A percentile compares a stretch with the other conserved stretches of the same genome.
Conservation (phyloP, 2,329 filamentous ascomycete genomes). For the Paecilomyces sp. region DNA sequence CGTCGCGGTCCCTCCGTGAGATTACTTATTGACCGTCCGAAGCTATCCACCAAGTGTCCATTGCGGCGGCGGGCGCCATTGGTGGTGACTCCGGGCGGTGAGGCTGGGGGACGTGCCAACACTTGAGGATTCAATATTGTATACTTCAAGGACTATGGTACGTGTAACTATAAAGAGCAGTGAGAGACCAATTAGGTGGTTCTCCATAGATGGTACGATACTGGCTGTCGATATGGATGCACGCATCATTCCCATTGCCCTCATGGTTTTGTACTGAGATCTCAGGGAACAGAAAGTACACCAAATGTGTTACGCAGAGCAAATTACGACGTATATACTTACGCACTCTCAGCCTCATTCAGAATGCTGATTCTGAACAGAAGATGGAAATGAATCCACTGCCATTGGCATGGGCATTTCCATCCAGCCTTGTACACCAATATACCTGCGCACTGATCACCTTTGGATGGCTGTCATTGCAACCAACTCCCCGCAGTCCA, state of each 20-base stretch:
- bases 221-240: no score
- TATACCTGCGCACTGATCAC: background rate
- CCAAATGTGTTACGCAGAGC: no score
- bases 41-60: background rate
- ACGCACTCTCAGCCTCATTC: no score
- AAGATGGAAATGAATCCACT: background rate
- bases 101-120: background rate
- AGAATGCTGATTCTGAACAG: no score
- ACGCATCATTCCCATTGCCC: no score
- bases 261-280: no score
- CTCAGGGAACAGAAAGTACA: no score
- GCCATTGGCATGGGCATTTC: background rate
- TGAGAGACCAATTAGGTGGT: no score
- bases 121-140: background rate
- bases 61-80: background rate
- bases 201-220: no score
- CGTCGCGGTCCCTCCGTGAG: background rate
- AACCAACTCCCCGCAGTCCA: background rate
- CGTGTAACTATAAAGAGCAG: no score
- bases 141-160: no score
- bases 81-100: background rate
- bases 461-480: background rate
- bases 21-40: background rate
- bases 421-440: background rate
- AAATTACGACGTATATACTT: no score